Conservation (phyloP, 2,329 filamentous ascomycete genomes). For the Colletotrichum aenigma region DNA sequence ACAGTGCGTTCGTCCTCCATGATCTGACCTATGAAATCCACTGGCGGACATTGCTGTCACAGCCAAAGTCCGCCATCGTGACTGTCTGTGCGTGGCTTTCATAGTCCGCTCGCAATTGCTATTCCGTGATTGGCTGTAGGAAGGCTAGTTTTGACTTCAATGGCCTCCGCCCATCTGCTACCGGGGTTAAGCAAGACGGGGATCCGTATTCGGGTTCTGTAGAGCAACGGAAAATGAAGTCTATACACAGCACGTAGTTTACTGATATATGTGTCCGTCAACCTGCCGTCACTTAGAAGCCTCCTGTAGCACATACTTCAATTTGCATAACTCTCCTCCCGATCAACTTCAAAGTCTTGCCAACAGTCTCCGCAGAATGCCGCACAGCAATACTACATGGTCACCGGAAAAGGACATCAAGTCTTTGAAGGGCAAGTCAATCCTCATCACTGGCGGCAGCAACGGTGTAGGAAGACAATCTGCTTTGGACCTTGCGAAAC, state of each 20-base stretch:
- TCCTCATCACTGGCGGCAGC: slow-evolving; percentile 52
- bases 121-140: not conserved
- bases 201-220: not conserved
- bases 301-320: not conserved
- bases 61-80: not conserved
- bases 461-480: not conserved
- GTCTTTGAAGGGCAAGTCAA: slow-evolving; percentile 49
- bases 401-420: slow-evolving; percentile 35
- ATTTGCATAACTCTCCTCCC: not conserved
- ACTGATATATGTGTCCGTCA: not conserved
- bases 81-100: not conserved
- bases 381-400: not conserved
- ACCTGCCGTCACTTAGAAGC: not conserved
- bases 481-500: slow-evolving; percentile 24
- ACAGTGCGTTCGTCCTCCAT: not conserved
- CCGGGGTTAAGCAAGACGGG: not conserved
- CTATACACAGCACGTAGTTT: not conserved
- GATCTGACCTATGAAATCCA: accelerated
- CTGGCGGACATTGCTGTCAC: not conserved
- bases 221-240: not conserved
- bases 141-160: not conserved
- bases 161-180: not conserved
- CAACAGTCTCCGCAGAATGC: not conserved
- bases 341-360: not conserved
- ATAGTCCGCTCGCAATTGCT: not conserved